These are phyloP conservation scores for Toxoplasma gondii DNA, from an alignment of 169 alveolate species.

Conservation along the genomic window DNA sequence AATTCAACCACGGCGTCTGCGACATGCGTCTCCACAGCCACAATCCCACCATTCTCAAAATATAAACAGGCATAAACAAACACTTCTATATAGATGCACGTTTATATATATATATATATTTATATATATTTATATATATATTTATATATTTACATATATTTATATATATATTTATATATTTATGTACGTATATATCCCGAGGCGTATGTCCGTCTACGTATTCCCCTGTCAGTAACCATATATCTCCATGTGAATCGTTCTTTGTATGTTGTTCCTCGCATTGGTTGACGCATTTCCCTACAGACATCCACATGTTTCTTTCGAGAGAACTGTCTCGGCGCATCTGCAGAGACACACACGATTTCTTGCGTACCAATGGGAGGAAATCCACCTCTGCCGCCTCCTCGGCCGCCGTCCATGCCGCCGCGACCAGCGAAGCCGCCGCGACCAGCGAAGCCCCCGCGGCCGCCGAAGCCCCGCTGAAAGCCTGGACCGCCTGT, in stretches of 20 bases:
- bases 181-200: not conserved
- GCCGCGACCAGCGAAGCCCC: not conserved
- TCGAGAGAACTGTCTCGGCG: too few species aligned
- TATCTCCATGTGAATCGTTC: too few species aligned
- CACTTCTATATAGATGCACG: not conserved
- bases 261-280: too few species aligned
- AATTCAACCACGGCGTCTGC: not conserved
- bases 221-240: too few species aligned
- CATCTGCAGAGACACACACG: too few species aligned
- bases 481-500: not conserved
- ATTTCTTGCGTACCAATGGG: not conserved
- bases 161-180: not conserved
- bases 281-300: too few species aligned
- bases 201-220: too few species aligned
- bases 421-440: not conserved
- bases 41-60: not conserved
- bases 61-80: too few species aligned
- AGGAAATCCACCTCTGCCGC: constrained; percentile 29
- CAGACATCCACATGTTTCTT: too few species aligned
- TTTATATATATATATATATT: not conserved
- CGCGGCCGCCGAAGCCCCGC: not conserved
- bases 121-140: not conserved
- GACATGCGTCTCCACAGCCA: not conserved
- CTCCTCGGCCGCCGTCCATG: not conserved
- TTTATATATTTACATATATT: not conserved